These are phyloP conservation scores for Calonectria montana DNA, from an alignment of 2,329 filamentous ascomycete species.

Conservation along the genomic window DNA sequence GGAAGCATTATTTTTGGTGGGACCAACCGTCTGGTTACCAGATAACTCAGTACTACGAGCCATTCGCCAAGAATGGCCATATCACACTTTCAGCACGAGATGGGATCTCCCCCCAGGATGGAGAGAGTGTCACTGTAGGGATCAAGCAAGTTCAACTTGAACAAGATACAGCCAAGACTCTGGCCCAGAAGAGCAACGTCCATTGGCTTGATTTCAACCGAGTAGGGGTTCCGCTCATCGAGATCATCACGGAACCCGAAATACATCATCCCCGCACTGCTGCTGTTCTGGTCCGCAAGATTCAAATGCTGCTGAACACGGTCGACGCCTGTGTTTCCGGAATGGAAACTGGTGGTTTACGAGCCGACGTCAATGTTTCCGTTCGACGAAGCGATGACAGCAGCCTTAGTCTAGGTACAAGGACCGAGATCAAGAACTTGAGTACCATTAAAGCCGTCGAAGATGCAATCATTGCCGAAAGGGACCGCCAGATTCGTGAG, in stretches of 20 bases:
- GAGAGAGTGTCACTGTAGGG: constrained; percentile 76
- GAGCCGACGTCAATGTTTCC: constrained; percentile 96
- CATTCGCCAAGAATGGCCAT: constrained; percentile 75
- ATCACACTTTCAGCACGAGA: constrained; percentile 80
- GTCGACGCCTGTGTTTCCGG: constrained; percentile 89
- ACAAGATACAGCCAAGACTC: constrained; percentile 96
- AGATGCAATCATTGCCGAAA: constrained; percentile 91
- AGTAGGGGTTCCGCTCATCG: constrained; percentile 89
- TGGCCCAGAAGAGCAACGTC: constrained; percentile 77
- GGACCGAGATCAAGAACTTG: constrained; percentile 97
- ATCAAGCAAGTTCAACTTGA: constrained; percentile 98
- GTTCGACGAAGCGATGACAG: constrained; percentile 70
- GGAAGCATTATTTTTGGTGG: constrained; percentile 99
- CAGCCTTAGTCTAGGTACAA: constrained; percentile 72
- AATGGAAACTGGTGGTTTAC: constrained; percentile 91
- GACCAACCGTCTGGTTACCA: constrained; percentile 97
- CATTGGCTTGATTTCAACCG: constrained; percentile 95
- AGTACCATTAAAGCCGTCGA: constrained; percentile 96
- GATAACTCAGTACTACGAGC: constrained; percentile 94
- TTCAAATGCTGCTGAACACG: constrained; percentile 82
- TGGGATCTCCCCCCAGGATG: constrained; percentile 81
- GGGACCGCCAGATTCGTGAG: constrained; percentile 86
- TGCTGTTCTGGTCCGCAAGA: constrained; percentile 87
- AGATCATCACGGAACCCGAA: constrained; percentile 93
- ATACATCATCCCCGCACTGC: constrained; percentile 90